Percentiles rank a stretch among this genome's conserved stretches.
phyloP scores from a whole-genome alignment of 306 rosid species.

The Notholithocarpus densiflorus region DNA sequence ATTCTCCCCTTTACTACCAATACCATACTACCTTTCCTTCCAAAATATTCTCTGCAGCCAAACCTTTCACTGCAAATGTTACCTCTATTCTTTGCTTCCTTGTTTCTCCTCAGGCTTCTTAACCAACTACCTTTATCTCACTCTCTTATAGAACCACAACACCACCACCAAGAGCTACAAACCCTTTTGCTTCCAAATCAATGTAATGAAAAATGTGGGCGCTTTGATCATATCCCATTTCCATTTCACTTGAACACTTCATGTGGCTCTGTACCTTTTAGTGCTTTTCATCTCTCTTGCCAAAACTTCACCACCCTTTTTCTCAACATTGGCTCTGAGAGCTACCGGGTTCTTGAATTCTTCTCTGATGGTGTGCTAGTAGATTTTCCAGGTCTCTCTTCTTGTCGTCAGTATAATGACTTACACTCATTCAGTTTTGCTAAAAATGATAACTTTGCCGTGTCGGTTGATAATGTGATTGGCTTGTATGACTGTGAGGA shows the following conservation, averaged over 20 bases:
- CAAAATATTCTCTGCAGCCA: constrained; percentile 8
- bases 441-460: constrained; percentile 47
- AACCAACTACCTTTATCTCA: constrained; percentile 33
- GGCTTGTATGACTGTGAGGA: constrained; percentile 95
- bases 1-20: constrained; percentile 22
- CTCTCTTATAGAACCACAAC: constrained; percentile 30
- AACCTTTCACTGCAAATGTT: constrained; percentile 39
- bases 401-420: constrained; percentile 81
- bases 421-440: constrained; percentile 54
- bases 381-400: constrained; percentile 58
- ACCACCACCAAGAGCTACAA: constrained; percentile 14
- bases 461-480: constrained; percentile 69
- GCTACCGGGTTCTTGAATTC: constrained; percentile 62
- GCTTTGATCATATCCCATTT: constrained; percentile 52
- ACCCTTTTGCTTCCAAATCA: constrained; percentile 23
- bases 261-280: constrained; percentile 41
- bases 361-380: constrained; percentile 68
- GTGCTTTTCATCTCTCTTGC: constrained; percentile 66
- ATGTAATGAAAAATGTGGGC: constrained; percentile 70
- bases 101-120: constrained; percentile 26
- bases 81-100: constrained; percentile 13
- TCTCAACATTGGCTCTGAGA: constrained; percentile 47
- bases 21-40: constrained; percentile 4
- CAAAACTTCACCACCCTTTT: constrained; percentile 57
- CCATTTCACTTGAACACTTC: constrained; percentile 76